Evolutionary conservation across 352 stramenopile species (phyloP), one percentile per base, ranked within the genome.

Genomic region (Globisporangium polare): DNA sequence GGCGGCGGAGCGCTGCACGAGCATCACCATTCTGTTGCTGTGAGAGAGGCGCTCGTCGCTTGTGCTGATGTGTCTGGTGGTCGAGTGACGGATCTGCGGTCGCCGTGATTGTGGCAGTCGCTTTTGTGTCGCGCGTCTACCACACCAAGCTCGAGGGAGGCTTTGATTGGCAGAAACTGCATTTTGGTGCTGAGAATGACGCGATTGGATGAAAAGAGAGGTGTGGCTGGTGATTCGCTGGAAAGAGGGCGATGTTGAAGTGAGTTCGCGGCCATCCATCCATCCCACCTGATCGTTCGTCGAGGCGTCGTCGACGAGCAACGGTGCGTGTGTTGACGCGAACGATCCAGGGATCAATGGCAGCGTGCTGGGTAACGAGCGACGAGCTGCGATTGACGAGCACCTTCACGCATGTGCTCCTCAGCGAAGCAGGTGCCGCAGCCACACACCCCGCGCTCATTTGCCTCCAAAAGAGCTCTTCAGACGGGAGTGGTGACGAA

Each of bases 211-310:
- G 17, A 17, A 52, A 60, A 31, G 0, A 2, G 18, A 20, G 4
- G 13, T 18, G 27, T 17, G 52, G 18, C 2, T 10, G 13, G n/a
- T 33, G 52, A 58, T 58, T 58, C 31, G 52, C 52, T 58, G 52
- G 33, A 58, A 58, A 15, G 33, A 47, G 7, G 17, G 50, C 20
- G 29, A 53, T n/a, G 46, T 53, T 53, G 46, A 53, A 53, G 46
- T 53, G 24, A 53, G 46, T 10, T 15, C n/a, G 43, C 15, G 22
- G 45, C 45, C 45, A 52, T 52, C 45, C 45, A 52, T 52, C 45
- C 45, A 8, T 29, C 26, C 24, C 20, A 52, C 15, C 33, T 13
- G 33, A 8, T 45, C 17, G 39, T 45, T 45, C 17, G 39, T 45
- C 17, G 15, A n/a, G 17, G 12, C 15, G 37, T 43, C 37, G 37